phyloP scores from a whole-genome alignment of 305 asterid species.

The Coffea humblotiana region DNA sequence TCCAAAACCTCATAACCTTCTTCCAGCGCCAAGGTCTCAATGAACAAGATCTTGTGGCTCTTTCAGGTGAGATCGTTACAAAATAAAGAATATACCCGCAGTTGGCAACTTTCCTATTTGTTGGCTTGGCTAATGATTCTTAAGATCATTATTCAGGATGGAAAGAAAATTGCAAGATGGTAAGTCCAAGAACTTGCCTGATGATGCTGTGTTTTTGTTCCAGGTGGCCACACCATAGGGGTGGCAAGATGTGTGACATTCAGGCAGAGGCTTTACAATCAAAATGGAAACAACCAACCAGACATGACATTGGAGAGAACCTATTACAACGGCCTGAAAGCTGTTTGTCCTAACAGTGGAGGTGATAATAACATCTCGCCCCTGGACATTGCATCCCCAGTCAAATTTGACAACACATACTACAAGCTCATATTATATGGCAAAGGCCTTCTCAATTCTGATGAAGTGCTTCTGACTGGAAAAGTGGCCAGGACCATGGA shows the following conservation, averaged over 20 bases:
- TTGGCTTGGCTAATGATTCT: background rate
- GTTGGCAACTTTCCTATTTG: background rate
- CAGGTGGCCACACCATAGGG: constrained; percentile 35
- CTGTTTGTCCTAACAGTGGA: constrained; percentile 61
- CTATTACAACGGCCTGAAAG: constrained; percentile 60
- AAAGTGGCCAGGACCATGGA: constrained; percentile 30
- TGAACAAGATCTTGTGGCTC: constrained; percentile 76
- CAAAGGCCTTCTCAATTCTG: constrained; percentile 75
- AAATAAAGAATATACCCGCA: background rate
- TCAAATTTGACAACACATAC: constrained; percentile 72
- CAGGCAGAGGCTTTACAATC: constrained; percentile 53
- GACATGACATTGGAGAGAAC: constrained; percentile 60
- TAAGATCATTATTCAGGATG: background rate
- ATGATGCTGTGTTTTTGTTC: background rate
- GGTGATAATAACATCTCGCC: constrained; percentile 79
- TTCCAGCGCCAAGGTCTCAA: constrained; percentile 68
- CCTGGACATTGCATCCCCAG: constrained; percentile 65
- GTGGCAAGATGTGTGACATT: constrained; percentile 35
- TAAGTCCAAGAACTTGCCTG: background rate
- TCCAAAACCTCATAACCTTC: constrained; percentile 49
- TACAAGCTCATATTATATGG: constrained; percentile 63
- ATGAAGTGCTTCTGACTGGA: constrained; percentile 66
- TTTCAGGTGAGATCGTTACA: constrained; percentile 49
- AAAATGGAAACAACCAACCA: constrained; percentile 69
- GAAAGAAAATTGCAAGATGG: background rate